These are phyloP conservation scores for Linum lewisii DNA, from an alignment of 345 rosid species.

Conservation along the genomic window DNA sequence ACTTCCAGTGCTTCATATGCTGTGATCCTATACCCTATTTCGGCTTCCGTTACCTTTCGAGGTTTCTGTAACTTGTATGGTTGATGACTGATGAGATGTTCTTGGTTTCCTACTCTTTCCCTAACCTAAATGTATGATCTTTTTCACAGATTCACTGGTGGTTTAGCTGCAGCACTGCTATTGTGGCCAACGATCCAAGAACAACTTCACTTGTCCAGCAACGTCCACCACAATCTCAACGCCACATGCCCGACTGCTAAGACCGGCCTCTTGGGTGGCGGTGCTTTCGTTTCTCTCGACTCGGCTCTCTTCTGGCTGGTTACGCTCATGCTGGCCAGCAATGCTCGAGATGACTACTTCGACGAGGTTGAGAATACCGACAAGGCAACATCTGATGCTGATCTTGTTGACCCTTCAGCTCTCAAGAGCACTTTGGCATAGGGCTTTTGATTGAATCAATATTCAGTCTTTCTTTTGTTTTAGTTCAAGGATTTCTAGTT, in stretches of 20 bases:
- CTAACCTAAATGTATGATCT: neutral
- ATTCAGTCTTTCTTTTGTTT: too few relatives aligned
- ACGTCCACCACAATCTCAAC: constrained; percentile 11
- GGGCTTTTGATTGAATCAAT: too few relatives aligned
- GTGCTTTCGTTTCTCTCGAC: constrained; percentile 21
- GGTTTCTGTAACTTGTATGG: too few relatives aligned
- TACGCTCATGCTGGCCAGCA: constrained; percentile 21
- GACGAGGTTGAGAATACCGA: neutral
- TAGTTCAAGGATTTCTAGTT: too few relatives aligned
- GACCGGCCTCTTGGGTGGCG: constrained; percentile 26
- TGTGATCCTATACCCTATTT: too few relatives aligned
- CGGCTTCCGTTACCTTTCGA: too few relatives aligned
- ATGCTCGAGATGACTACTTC: constrained; percentile 20
- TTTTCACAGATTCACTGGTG: constrained; percentile 5
- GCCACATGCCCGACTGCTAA: constrained; percentile 22
- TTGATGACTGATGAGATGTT: neutral
- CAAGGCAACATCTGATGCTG: neutral
- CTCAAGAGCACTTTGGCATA: neutral
- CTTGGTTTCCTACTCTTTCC: neutral
- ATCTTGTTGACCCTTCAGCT: neutral
- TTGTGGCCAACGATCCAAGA: constrained; percentile 22
- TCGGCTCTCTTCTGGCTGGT: constrained; percentile 31
- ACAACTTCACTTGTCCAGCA: constrained; percentile 15
- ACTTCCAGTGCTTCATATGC: neutral
- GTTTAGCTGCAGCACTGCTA: constrained; percentile 17